Base-by-base conservation (phyloP, 805 yeast species). In the Wickerhamiella azyma region DNA sequence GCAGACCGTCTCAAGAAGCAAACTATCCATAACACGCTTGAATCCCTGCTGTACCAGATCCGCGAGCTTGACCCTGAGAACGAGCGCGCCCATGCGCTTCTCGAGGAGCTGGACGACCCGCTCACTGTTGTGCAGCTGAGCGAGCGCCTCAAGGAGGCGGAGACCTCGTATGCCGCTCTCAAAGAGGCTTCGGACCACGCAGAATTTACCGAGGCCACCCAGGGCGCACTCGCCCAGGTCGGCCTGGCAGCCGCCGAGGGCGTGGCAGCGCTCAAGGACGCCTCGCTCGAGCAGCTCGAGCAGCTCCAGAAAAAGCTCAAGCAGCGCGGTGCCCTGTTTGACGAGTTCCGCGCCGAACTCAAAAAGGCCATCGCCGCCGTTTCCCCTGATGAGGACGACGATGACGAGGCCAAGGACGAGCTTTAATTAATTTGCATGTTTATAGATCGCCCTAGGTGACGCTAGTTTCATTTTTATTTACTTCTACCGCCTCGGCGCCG, bases 31-130 rank as follows among this genome's bases (percentile, higher is more conserved):
- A 89, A 88, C 60, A 63, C 69, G 30, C 70, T 89, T 17, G 97
- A 89, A 63, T 71, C 77, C 17, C 64, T 73, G n/a, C 66, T 86
- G 45, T 88, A 89, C 64, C 71, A 71, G 48, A 68, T 84, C 26
- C 75, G 94, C 48, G 68, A 73, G 9, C 39, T 54, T 26, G 51
- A 41, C 8, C 49, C 48, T 17, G 51, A 48, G 36, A 45, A 51
- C n/a, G 21, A 32, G 1, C 40, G 36, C 8, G 47, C 50, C 9
- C 43, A 49, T 37, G 26, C 36, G 19, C 40, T 52, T 29, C 48
- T 52, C 9, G 50, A 49, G 28, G 50, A 50, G 48, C 42, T 56
- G n/a, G 59, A 57, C 40, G 45, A 42, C 5, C 18, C 46, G 9
- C 47, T 44, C 33, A 37, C 49, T 2, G 18, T 55, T 14, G 51